Base-by-base conservation (phyloP, 176 grass and related monocot species). In the Rhynchospora pubera region DNA sequence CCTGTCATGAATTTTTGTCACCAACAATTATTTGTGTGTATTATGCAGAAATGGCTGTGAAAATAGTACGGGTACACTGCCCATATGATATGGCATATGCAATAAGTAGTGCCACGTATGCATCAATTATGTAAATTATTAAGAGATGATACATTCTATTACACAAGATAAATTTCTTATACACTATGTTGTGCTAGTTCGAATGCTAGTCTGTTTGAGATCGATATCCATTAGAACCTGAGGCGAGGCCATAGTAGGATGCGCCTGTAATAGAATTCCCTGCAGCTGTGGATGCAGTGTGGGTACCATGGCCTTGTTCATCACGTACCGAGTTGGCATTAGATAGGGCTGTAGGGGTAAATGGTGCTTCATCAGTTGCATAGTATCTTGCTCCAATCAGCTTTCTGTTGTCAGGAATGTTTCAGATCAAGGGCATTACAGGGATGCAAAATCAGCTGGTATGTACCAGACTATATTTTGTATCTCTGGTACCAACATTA, bases 351-450 rank as follows among this genome's bases (percentile, higher is more conserved):
- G 64, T 18, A 9, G 64, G 79, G 18, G 18, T 2, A 13, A 78
- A 65, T 3, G 74, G 14, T 13, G 0, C 5, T 46, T 11, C 13
- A 67, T 83, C 67, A 0, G 84, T 53, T 2, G 83, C n/a, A 80
- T 97, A 97, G 57, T 92, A 97, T 15, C 94, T 85, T 50, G 92
- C 94, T 51, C 94, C 94, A 52, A 97, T 97, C 23, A 97, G 74
- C 85, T 97, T 97, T 75, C 94, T 97, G 91, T 82, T 43, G 6
- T 4, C 16, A 21, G 5, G 62, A 57, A 51, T 53, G 21, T 53
- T 39, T 39, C 47, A 30, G 71, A 52, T 13, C 39, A 69, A 15
- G 46, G 70, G 70, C 44, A 51, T 52, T 19, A 52, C 7, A 28
- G 19, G 44, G 70, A 50, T 28, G 21, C 70, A 15, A 14, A 14